Conservation (phyloP, 2,329 filamentous ascomycete species). For the Aspergillus aculeatus region DNA sequence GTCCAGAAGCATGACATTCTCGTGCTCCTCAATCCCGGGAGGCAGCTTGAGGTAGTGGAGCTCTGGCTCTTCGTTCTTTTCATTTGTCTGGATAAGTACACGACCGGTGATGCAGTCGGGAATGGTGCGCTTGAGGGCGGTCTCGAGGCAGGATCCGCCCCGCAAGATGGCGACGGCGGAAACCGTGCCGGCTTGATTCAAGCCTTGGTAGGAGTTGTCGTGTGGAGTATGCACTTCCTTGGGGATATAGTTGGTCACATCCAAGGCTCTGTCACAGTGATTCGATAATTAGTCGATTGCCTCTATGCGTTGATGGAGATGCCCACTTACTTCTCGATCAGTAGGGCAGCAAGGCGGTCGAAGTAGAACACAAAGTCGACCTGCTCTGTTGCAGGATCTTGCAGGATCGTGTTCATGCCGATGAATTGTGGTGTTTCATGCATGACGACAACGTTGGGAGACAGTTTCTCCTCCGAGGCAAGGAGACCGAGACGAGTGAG, state of each 20-base stretch:
- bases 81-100: conserved; percentile 85
- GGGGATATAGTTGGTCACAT: conserved; percentile 69
- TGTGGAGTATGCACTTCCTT: conserved; percentile 68
- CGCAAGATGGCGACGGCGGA: conserved; percentile 86
- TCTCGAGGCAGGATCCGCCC: conserved; percentile 84
- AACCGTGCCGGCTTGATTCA: conserved; percentile 69
- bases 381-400: conserved; percentile 71
- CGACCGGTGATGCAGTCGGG: conserved; percentile 89
- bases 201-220: conserved; percentile 67
- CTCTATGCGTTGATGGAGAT: not conserved
- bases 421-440: conserved; percentile 75
- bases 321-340: conserved; percentile 65
- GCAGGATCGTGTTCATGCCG: conserved; percentile 88
- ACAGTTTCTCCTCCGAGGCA: conserved; percentile 69
- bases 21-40: conserved; percentile 68
- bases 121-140: conserved; percentile 82
- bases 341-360: conserved; percentile 77
- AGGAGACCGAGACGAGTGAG: conserved; percentile 69
- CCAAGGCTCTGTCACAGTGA: conserved; percentile 61
- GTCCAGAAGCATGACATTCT: conserved; percentile 82
- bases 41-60: conserved; percentile 85
- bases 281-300: conserved; percentile 2
- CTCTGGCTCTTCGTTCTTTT: conserved; percentile 83
- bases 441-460: conserved; percentile 71
- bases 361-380: conserved; percentile 99